Base-by-base conservation (phyloP, 192 early-diverging fungal species). In the Backusella mclennaniae region DNA sequence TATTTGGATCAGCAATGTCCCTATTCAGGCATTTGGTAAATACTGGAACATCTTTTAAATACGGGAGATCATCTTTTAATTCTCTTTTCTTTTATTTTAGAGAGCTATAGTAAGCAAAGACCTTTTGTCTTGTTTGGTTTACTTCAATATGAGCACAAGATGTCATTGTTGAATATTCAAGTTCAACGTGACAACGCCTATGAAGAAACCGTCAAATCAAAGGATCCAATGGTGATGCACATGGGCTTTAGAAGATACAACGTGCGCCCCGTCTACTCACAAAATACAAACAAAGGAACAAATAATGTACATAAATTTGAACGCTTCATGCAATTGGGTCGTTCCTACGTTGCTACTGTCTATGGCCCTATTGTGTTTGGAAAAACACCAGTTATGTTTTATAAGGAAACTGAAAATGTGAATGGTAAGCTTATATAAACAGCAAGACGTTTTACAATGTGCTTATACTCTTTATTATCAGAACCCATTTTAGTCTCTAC, bases 261-360 rank as follows among this genome's bases (percentile, higher is more conserved):
- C 44, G 95, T 94, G 35, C 80, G 81, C 14, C 97, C 98, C n/a
- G 80, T 98, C 71, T 99, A 94, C 77, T 98, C 96, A 66, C 92
- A 95, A 78, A 89, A 95, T 83, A 88, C 92, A 23, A 93, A 91
- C 72, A 87, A 92, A 52, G 88, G 91, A 19, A 87, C 89, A 33
- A 99, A 99, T 82, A 93, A 95, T 77, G 97, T 98, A 41, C 93
- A 96, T 86, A 97, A 97, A 87, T 96, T 94, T 81, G 95, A 97
- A 82, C 90, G 96, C 21, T 99, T 97, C 86, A 81, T 97, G 69
- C 91, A 92, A 79, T 86, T 83, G 26, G 95, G 93, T 42, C 80
- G 88, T 17, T 85, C 89, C 11, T 87, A 87, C 33, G 88, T 98
- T 4, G 98, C 89, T 38, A 96, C 93, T n/a, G 87, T 96, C 15